phyloP scores from a whole-genome alignment of 2,329 filamentous ascomycete species.

The Sporothrix pallida region DNA sequence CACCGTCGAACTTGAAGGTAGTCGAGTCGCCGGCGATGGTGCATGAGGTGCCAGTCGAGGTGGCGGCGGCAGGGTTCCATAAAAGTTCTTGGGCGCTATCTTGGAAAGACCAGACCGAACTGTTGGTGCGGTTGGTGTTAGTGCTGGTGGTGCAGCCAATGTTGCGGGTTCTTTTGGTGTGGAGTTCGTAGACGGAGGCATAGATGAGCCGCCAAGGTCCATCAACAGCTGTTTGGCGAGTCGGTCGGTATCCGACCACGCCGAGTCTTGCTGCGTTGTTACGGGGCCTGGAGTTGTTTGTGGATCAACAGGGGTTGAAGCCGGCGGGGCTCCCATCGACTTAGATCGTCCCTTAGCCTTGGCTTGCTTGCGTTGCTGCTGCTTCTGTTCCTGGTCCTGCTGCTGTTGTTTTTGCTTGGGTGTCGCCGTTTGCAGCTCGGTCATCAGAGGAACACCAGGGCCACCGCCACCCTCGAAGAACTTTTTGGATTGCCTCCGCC shows the following conservation, averaged over 20 bases:
- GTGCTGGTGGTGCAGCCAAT: too few species aligned
- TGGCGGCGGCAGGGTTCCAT: not conserved
- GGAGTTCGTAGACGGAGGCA: not conserved
- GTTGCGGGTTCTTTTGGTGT: too few species aligned
- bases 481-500: slow-evolving; percentile 33
- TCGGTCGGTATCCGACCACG: slow-evolving; percentile 28
- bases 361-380: not conserved
- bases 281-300: not conserved
- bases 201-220: not conserved
- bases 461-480: slow-evolving; percentile 30
- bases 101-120: not conserved
- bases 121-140: not conserved
- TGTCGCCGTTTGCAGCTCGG: not conserved
- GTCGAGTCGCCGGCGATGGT: not conserved
- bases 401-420: slow-evolving; percentile 9
- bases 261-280: not conserved
- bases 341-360: slow-evolving; percentile 20
- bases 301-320: too few species aligned
- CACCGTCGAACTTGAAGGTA: not conserved
- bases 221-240: slow-evolving; percentile 23
- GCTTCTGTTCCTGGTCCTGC: not conserved
- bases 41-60: not conserved
- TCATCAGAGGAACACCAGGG: not conserved
- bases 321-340: slow-evolving; percentile 24
- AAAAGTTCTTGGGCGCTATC: not conserved